Base-by-base conservation (phyloP, 257 asterid genomes). In the Striga asiatica region DNA sequence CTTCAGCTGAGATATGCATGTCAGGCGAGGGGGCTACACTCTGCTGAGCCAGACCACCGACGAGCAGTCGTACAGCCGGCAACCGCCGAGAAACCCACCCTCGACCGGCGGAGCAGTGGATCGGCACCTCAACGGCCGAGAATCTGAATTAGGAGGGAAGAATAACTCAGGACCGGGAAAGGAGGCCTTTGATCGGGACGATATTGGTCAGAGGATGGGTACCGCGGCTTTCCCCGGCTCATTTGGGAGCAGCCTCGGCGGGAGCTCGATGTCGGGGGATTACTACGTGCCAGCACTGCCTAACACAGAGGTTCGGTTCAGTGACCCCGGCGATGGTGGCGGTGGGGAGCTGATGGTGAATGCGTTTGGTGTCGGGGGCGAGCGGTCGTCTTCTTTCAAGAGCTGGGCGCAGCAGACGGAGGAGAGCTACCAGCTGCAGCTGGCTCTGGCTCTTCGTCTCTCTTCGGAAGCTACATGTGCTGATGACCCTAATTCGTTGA, bases 371-470 rank as follows among this genome's bases (percentile, higher is more conserved):
- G 58, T 60, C 28, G 81, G 76, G 4, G 82, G 65, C 48, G 73
- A 64, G 43, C 73, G 75, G 4, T 71, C 95, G 2, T 71, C 82
- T 16, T 63, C 80, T 34, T 73, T 74, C 6, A 87, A 82, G 79
- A 87, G 94, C 70, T 87, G 96, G 96, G 96, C 94, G 51, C 93
- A 78, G 77, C 94, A 88, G 78, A 88, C 89, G 58, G 96, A 81
- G 76, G 96, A 88, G 79, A 84, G 94, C 68, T 88, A 88, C 56
- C 88, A 81, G 68, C 56, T 88, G 78, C 96, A 84, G 77, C 75
- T 84, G 76, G 88, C 89, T 3, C 66, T 88, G 74, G 96, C 94
- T 35, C 80, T 84, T 45, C 82, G 96, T 63, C 74, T 88, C 31
- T 84, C 94, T 1, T 65, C 85, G 21, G 94, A 84, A 74, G 94